Percentiles rank a stretch among this genome's conserved stretches.
Conservation (phyloP, 2,329 filamentous ascomycete species). For the Ceratocystis diversiconidia region DNA sequence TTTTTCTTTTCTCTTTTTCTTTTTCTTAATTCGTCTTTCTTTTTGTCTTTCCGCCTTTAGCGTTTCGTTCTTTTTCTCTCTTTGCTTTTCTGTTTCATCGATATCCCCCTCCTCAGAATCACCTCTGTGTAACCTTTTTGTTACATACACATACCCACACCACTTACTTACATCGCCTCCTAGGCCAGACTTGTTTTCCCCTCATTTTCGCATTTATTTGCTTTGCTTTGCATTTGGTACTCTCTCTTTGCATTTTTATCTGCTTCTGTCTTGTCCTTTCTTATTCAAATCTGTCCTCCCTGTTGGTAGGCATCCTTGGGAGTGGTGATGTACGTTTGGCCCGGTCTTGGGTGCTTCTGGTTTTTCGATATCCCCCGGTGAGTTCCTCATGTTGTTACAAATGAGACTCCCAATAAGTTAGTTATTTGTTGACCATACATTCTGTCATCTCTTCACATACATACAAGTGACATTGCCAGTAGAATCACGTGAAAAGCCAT, state of each 20-base stretch:
- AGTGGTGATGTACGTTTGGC: not conserved
- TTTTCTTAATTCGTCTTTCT: not conserved
- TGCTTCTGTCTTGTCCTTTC: slow-evolving; percentile 7
- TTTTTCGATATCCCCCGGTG: slow-evolving; percentile 14
- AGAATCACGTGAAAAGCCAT: not conserved
- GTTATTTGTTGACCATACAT: slow-evolving; percentile 4
- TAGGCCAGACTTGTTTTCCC: slow-evolving; percentile 1
- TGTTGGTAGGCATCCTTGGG: not conserved
- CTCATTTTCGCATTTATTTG: not conserved
- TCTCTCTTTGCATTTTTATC: not conserved
- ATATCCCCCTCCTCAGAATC: slow-evolving; percentile 3
- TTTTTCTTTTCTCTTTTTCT: not conserved
- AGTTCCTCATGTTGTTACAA: slow-evolving; percentile 6
- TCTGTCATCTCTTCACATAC: not conserved
- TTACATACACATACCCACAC: not conserved
- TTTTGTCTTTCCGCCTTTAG: not conserved
- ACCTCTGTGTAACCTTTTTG: not conserved
- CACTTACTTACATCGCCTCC: not conserved
- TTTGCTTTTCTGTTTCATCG: not conserved
- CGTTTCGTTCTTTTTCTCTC: not conserved
- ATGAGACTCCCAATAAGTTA: slow-evolving; percentile 13
- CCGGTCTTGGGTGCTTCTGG: not conserved
- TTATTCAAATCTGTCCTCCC: slow-evolving; percentile 5
- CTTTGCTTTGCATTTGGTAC: not conserved
- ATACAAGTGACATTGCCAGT: not conserved